Percentiles rank a stretch among this genome's conserved stretches.
Conservation (phyloP, 1,284 basidiomycete species). For the Fomitiporia mediterranea region DNA sequence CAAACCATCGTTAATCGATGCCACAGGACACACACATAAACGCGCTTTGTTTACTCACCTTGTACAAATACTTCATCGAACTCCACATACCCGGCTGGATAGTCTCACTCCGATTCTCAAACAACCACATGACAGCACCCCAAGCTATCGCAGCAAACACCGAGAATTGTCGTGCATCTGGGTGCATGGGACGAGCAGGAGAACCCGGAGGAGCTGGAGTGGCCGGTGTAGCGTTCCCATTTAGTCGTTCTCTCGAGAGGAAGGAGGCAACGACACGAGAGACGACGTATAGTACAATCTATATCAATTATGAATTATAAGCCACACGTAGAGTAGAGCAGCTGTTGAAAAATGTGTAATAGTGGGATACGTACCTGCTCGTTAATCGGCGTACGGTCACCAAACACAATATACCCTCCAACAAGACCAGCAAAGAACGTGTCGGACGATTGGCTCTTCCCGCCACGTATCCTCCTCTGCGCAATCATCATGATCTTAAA, state of each 20-base stretch:
- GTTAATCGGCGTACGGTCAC: conserved; percentile 93
- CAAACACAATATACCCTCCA: conserved; percentile 92
- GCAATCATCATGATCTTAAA: conserved; percentile 87
- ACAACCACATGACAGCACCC: conserved; percentile 98
- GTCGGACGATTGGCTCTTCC: conserved; percentile 77
- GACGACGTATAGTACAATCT: conserved; percentile 97
- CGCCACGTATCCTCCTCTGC: conserved; percentile 76
- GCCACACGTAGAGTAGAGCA: no score
- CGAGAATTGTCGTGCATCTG: conserved; percentile 79
- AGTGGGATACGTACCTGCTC: conserved; percentile 72
- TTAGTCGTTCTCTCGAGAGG: conserved; percentile 64
- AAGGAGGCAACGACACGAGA: conserved; percentile 86
- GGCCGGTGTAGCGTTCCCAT: conserved; percentile 34
- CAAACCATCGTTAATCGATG: background rate
- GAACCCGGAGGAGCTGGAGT: conserved; percentile 34
- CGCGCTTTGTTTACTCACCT: background rate
- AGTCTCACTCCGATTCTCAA: conserved; percentile 79
- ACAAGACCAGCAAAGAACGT: conserved; percentile 92
- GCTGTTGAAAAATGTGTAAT: no score
- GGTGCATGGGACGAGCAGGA: conserved; percentile 66
- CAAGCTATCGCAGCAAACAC: conserved; percentile 88
- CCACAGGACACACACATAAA: background rate
- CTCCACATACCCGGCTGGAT: conserved; percentile 93
- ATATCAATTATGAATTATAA: conserved; percentile 13
- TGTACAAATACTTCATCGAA: conserved; percentile 78